phyloP scores from a whole-genome alignment of 768 basidiomycete genomes.

The Crucibulum laeve region DNA sequence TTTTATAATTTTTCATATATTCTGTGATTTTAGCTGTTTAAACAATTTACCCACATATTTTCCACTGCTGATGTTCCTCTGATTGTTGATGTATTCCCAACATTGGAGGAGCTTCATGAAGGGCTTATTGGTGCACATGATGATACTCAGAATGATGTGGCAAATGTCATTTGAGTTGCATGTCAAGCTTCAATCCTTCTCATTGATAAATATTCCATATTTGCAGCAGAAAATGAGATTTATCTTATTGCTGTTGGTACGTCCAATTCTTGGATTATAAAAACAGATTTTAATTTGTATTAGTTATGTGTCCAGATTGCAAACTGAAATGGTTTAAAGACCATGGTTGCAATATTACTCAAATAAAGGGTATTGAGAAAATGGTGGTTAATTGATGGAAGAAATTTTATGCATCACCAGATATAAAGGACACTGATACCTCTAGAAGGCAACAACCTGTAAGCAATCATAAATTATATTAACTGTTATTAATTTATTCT shows the following conservation, averaged over 20 bases:
- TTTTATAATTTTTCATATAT: neutral
- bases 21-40: neutral
- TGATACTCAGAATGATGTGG: neutral
- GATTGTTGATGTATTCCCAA: neutral
- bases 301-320: conserved; percentile 9
- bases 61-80: neutral
- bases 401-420: neutral
- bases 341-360: conserved; percentile 2
- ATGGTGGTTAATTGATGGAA: neutral
- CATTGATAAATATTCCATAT: neutral
- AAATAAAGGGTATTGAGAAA: conserved; percentile 1
- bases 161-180: neutral
- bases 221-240: no score
- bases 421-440: neutral
- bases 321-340: conserved; percentile 17
- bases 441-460: no score
- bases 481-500: neutral
- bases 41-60: neutral
- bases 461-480: neutral
- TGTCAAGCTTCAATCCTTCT: neutral
- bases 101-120: neutral
- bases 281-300: neutral
- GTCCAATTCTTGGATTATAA: neutral
- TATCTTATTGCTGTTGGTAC: neutral
- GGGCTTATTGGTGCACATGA: neutral